These are phyloP conservation scores for Blechomonas ayalai DNA, from an alignment of 208 protist genomes.

Conservation along the genomic window DNA sequence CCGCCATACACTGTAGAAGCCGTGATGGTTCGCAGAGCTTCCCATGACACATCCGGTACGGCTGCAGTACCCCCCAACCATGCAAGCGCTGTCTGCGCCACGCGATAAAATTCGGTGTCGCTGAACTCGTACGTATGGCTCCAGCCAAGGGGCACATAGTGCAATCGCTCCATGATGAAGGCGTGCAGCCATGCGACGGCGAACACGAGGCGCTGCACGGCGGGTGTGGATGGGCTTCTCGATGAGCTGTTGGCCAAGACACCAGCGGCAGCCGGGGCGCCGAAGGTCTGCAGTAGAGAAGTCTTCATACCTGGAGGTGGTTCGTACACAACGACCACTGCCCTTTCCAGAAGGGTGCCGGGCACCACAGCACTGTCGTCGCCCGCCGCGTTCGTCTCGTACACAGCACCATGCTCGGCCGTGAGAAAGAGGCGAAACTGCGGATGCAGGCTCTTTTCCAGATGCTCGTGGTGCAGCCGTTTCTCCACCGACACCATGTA, in stretches of 20 bases:
- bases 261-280: conserved; percentile 16
- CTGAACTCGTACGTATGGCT: conserved; percentile 98
- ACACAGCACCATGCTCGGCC: conserved; percentile 84
- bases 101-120: conserved; percentile 93
- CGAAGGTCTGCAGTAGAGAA: conserved; percentile 88
- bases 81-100: conserved; percentile 87
- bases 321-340: conserved; percentile 93
- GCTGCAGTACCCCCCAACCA: conserved; percentile 61
- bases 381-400: conserved; percentile 4
- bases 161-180: conserved; percentile 94
- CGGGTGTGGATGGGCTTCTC: conserved; percentile 15
- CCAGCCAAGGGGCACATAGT: conserved; percentile 97
- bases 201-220: conserved; percentile 95
- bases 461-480: conserved; percentile 87
- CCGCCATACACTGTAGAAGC: conserved; percentile 95
- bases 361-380: conserved; percentile 24
- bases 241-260: too few relatives aligned
- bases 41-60: conserved; percentile 90
- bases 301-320: conserved; percentile 94
- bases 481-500: conserved; percentile 96
- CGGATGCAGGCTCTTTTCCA: conserved; percentile 39
- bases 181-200: conserved; percentile 96
- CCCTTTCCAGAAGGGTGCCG: conserved; percentile 61
- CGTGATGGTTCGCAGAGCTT: conserved; percentile 90
- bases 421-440: conserved; percentile 97